Percentiles rank a stretch among this genome's conserved stretches.
phyloP scores from a whole-genome alignment of 2,329 filamentous ascomycete genomes.

The Stachybotrys elegans region DNA sequence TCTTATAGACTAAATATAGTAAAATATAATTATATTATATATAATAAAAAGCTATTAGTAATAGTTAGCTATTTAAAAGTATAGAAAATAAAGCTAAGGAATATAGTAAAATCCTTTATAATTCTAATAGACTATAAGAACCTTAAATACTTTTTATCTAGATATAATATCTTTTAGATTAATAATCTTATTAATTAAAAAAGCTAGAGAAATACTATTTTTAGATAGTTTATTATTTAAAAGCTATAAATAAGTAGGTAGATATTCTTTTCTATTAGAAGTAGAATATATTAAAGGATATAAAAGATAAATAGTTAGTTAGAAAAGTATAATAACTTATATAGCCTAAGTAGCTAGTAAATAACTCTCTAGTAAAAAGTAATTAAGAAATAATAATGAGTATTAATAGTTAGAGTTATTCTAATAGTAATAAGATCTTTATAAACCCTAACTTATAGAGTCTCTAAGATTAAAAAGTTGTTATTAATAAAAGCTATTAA shows the following conservation, averaged over 20 bases:
- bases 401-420: not conserved
- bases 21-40: slow-evolving; percentile 2
- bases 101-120: not conserved
- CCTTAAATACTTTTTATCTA: not conserved
- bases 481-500: not conserved
- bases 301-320: slow-evolving; percentile 1
- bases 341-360: not conserved
- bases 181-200: not conserved
- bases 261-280: not conserved
- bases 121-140: not conserved
- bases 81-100: not conserved
- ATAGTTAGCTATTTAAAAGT: not conserved
- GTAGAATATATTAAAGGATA: not conserved
- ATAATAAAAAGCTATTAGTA: not conserved
- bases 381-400: not conserved
- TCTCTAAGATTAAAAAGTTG: not conserved
- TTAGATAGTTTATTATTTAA: not conserved
- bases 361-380: not conserved
- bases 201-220: slow-evolving; percentile 1
- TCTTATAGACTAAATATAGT: not conserved
- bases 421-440: slow-evolving; percentile 1
- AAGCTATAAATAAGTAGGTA: slow-evolving; percentile 1
- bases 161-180: slow-evolving; percentile 7
- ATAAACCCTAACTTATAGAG: not conserved
- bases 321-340: not conserved